Percentiles rank a stretch among this genome's conserved stretches.
phyloP scores from a whole-genome alignment of 768 basidiomycete genomes.

The Dictyophora rubrovolvata region DNA sequence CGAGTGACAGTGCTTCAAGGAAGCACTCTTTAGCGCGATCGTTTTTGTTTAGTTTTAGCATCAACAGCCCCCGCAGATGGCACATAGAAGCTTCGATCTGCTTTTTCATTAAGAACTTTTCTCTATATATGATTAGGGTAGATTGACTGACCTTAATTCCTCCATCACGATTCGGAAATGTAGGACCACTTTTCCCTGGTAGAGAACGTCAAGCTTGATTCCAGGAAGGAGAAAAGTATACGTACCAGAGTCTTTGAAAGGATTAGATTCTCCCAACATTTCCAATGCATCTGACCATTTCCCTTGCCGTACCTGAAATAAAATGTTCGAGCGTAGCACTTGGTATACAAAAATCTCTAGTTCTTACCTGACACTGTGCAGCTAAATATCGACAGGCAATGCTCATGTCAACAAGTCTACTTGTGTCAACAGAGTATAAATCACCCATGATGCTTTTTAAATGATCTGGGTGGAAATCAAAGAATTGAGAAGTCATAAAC shows the following conservation, averaged over 20 bases:
- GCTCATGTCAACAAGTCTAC: conserved; percentile 85
- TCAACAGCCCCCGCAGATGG: conserved; percentile 82
- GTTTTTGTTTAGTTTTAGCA: conserved; percentile 86
- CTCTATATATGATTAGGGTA: not conserved
- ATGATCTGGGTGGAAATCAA: conserved; percentile 2
- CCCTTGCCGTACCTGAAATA: conserved; percentile 64
- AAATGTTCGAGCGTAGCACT: conserved; percentile 10
- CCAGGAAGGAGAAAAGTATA: not conserved
- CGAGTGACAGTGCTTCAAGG: conserved; percentile 88
- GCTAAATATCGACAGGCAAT: conserved; percentile 94
- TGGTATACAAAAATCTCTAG: not conserved
- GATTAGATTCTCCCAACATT: conserved; percentile 88
- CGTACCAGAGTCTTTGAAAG: conserved; percentile 64
- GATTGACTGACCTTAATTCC: conserved; percentile 72
- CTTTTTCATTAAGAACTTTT: conserved; percentile 4
- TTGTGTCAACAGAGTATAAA: conserved; percentile 51
- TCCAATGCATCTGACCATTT: conserved; percentile 89
- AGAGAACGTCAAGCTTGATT: not conserved
- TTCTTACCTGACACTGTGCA: conserved; percentile 79
- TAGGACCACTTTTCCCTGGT: conserved; percentile 52
- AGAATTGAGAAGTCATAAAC: not conserved
- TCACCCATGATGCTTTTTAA: conserved; percentile 45
- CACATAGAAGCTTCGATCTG: conserved; percentile 98
- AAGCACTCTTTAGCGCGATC: conserved; percentile 91
- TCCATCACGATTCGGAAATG: conserved; percentile 76